Base-by-base conservation (phyloP, 352 stramenopile genomes). In the Pythium pectinolyticum region DNA sequence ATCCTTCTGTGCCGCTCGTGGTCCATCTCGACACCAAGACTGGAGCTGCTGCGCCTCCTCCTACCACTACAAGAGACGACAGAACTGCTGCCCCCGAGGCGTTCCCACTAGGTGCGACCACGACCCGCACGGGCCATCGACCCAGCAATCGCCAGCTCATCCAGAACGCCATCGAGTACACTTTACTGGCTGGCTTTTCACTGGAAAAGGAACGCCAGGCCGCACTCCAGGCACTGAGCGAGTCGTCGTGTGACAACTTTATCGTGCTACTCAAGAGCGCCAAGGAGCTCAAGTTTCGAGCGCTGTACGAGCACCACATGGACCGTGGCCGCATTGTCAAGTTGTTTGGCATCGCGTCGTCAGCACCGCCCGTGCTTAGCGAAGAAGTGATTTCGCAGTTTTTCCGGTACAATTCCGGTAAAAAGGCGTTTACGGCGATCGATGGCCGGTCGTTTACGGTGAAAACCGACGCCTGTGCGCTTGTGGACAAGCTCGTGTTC, bases 361-460 rank as follows among this genome's bases (percentile, higher is more conserved):
- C 58, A 20, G 72, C 73, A 12, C 69, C 72, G 0, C 58, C 57
- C 17, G 47, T 69, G 12, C 77, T 86, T 25, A 68, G 70, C 17
- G 14, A 56, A 10, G 73, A 75, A 6, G 52, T 69, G 17, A 80
- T 92, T 30, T 75, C 72, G 11, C 83, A 91, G 66, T 90, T 92
- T 46, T 94, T 92, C 62, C 86, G 86, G 50, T 92, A 94, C 72
- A 94, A 89, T 47, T 91, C 83, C 12, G 83, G 81, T 25, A 94
- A 92, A 41, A 94, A 92, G 52, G 78, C 84, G 49, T 92, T 94
- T 22, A 43, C 80, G 10, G 56, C 83, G 0, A 78, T 92, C 10
- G 73, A 88, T 20, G 84, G 80, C 19, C 70, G 83, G 2, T 79
- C 74, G 0, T 92, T 94, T 57, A 94, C 83, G 1, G 72, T 89